Evolutionary conservation across 768 basidiomycete species (phyloP).

Genomic region (Rickenella mellea): DNA sequence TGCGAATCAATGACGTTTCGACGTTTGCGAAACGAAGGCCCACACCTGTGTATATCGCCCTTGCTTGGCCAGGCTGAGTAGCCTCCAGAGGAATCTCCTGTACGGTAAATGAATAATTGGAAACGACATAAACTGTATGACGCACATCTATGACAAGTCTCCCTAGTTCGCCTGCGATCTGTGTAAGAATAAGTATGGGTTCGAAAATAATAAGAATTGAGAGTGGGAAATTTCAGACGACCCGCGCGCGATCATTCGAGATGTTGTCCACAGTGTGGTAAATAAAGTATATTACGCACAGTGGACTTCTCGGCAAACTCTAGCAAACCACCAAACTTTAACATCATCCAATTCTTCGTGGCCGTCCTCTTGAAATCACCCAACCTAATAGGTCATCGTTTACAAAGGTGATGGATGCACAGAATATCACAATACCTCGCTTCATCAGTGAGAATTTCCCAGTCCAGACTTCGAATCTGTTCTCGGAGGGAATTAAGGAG

Average conservation of each 20-base stretch:
- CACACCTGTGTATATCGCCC: conserved; percentile 65
- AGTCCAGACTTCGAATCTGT: conserved; percentile 71
- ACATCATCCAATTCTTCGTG: conserved; percentile 59
- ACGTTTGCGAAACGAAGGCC: no score
- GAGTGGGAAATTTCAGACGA: conserved; percentile 1
- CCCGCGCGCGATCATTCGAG: no score
- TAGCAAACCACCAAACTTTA: conserved; percentile 81
- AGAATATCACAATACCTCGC: conserved; percentile 21
- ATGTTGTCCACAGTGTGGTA: neutral
- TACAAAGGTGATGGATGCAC: no score
- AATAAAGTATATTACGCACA: conserved; percentile 17
- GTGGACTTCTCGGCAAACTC: conserved; percentile 80
- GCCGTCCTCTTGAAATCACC: conserved; percentile 76
- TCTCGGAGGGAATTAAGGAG: conserved; percentile 58
- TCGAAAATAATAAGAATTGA: conserved; percentile 39
- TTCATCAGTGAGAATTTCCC: conserved; percentile 78
- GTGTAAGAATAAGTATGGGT: conserved; percentile 23
- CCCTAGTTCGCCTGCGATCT: conserved; percentile 43
- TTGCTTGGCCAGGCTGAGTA: conserved; percentile 71
- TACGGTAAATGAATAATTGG: conserved; percentile 5
- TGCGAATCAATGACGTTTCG: no score
- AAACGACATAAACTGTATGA: neutral
- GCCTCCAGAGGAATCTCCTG: conserved; percentile 76
- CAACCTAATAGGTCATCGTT: conserved; percentile 23
- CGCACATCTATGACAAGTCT: conserved; percentile 34